phyloP scores from a whole-genome alignment of 1,284 basidiomycete genomes.

The Abortiporus biennis region DNA sequence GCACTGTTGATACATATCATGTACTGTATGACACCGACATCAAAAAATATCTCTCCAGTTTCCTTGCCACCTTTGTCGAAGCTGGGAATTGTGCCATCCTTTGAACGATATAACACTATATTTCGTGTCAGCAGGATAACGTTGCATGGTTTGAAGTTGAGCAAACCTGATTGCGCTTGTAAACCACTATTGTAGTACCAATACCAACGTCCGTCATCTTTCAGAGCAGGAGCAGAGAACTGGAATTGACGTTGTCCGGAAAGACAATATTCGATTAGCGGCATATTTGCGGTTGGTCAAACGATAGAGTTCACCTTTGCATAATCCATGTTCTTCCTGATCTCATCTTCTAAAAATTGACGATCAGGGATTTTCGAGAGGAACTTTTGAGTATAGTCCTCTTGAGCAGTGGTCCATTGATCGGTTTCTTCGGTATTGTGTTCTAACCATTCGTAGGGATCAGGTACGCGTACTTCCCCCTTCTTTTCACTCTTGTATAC shows the following conservation, averaged over 20 bases:
- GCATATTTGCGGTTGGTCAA: too few relatives aligned
- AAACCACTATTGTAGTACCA: constrained; percentile 73
- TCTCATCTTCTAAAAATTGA: constrained; percentile 49
- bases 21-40: constrained; percentile 37
- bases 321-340: constrained; percentile 64
- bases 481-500: constrained; percentile 57
- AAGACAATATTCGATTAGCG: not conserved
- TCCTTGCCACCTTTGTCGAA: constrained; percentile 35
- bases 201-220: constrained; percentile 69
- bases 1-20: not conserved
- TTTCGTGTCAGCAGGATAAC: constrained; percentile 7
- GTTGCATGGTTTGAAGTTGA: constrained; percentile 2
- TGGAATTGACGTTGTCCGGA: constrained; percentile 18
- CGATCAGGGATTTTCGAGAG: constrained; percentile 58
- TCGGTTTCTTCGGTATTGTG: constrained; percentile 55
- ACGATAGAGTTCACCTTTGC: constrained; percentile 51
- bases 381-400: constrained; percentile 50
- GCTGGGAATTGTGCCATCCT: constrained; percentile 43
- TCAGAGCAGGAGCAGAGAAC: constrained; percentile 57
- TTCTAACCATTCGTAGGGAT: constrained; percentile 77
- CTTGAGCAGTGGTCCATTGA: constrained; percentile 60
- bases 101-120: constrained; percentile 64
- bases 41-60: constrained; percentile 70
- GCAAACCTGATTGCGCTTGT: constrained; percentile 55
- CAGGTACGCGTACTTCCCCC: constrained; percentile 54